These are phyloP conservation scores for Exidia glandulosa DNA, from an alignment of 768 basidiomycete species.

Conservation along the genomic window DNA sequence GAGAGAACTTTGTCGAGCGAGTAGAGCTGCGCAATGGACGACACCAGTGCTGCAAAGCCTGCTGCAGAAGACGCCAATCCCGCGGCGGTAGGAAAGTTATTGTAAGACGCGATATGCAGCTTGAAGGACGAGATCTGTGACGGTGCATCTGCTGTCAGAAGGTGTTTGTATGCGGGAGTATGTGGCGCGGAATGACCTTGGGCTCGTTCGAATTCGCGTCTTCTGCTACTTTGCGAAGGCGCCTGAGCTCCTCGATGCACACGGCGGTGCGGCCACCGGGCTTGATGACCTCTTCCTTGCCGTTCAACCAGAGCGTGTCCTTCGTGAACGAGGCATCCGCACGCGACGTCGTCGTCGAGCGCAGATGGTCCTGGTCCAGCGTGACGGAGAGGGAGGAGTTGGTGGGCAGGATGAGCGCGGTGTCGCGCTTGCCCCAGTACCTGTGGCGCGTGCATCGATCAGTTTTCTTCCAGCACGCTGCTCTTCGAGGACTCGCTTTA, in stretches of 20 bases:
- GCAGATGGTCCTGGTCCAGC: slow-evolving; percentile 89
- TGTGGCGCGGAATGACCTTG: slow-evolving; percentile 36
- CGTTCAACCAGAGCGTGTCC: slow-evolving; percentile 92
- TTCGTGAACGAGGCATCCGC: slow-evolving; percentile 61
- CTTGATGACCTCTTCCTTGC: slow-evolving; percentile 83
- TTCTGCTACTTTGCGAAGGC: slow-evolving; percentile 64
- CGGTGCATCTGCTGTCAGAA: slow-evolving; percentile 4
- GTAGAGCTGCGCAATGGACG: slow-evolving; percentile 83
- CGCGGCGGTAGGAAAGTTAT: slow-evolving; percentile 99
- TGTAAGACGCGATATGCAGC: slow-evolving; percentile 87
- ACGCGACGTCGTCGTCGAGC: slow-evolving; percentile 87
- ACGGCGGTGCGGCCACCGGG: slow-evolving; percentile 64
- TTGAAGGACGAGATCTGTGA: slow-evolving; percentile 54
- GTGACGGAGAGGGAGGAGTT: slow-evolving; percentile 98
- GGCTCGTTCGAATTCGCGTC: slow-evolving; percentile 50
- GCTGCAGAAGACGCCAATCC: slow-evolving; percentile 96
- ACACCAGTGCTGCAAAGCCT: slow-evolving; percentile 89
- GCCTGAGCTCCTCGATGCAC: slow-evolving; percentile 82
- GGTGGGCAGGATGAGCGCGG: slow-evolving; percentile 87
- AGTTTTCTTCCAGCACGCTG: neutral
- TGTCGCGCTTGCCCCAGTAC: slow-evolving; percentile 99
- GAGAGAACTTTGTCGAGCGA: slow-evolving; percentile 47
- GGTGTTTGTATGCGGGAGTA: slow-evolving; percentile 1
- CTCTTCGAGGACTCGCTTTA: slow-evolving; percentile 54
- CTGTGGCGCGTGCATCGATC: slow-evolving; percentile 28